Percentiles rank a stretch among this genome's conserved stretches.
Evolutionary conservation across 768 basidiomycete genomes (phyloP).

Genomic region (Psilocybe cubensis): DNA sequence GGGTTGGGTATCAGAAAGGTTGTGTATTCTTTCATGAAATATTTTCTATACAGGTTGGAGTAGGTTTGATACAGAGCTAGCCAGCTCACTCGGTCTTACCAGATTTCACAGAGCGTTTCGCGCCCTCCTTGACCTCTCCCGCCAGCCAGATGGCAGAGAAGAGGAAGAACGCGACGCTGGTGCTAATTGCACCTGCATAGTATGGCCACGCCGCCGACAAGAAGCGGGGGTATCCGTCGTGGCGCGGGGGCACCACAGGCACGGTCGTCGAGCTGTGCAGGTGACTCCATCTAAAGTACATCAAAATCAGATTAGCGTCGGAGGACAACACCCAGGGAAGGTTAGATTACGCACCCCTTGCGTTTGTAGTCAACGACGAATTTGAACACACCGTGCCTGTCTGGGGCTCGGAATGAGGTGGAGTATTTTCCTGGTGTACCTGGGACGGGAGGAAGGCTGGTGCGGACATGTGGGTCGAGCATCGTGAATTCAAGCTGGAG

Average conservation of each 20-base stretch:
- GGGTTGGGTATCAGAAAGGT: constrained; percentile 15
- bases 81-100: constrained; percentile 45
- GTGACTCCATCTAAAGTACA: constrained; percentile 66
- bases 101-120: constrained; percentile 44
- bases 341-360: constrained; percentile 65
- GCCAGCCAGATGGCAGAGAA: constrained; percentile 90
- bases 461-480: constrained; percentile 96
- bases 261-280: constrained; percentile 76
- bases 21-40: constrained; percentile 8
- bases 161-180: constrained; percentile 80
- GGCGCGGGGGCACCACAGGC: constrained; percentile 89
- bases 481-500: constrained; percentile 97
- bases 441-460: constrained; percentile 62
- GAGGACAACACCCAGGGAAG: background rate
- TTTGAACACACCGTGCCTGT: constrained; percentile 98
- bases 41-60: constrained; percentile 15
- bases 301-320: background rate
- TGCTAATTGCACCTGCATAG: constrained; percentile 90
- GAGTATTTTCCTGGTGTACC: constrained; percentile 71
- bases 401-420: constrained; percentile 87
- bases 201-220: constrained; percentile 96
- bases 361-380: constrained; percentile 92
- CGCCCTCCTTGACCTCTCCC: constrained; percentile 72
- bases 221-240: constrained; percentile 96
- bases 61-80: constrained; percentile 11